phyloP scores from a whole-genome alignment of 2,329 filamentous ascomycete genomes.

The Blastomyces gilchristii region DNA sequence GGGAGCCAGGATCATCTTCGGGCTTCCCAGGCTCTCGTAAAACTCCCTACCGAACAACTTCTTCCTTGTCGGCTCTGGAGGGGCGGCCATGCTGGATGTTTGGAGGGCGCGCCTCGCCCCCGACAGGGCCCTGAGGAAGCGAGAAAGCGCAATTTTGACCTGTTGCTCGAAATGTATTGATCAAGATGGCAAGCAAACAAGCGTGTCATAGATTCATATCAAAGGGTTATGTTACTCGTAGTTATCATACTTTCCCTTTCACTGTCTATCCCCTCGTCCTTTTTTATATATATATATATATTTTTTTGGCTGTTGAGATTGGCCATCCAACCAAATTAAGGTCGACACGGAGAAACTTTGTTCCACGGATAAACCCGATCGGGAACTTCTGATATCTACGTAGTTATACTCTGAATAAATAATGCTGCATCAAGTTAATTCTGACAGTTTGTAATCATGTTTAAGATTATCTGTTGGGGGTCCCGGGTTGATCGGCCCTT shows the following conservation, averaged over 20 bases:
- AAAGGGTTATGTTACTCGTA: background rate
- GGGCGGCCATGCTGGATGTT: background rate
- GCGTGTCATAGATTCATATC: background rate
- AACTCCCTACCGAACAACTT: conserved; percentile 81
- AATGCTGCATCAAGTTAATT: too few species aligned
- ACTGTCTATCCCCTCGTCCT: background rate
- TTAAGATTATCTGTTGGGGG: too few species aligned
- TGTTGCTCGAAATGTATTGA: background rate
- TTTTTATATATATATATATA: background rate
- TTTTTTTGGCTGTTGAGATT: background rate
- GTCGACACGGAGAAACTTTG: background rate
- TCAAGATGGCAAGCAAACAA: background rate
- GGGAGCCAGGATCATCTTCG: conserved; percentile 80
- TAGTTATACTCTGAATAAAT: too few species aligned
- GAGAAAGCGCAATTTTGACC: background rate
- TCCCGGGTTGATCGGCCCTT: too few species aligned
- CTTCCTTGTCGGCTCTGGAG: conserved; percentile 11
- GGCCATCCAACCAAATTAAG: too few species aligned
- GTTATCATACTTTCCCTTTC: background rate
- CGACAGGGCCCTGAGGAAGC: background rate
- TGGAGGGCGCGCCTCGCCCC: background rate
- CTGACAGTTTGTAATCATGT: too few species aligned
- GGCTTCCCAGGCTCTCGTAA: conserved; percentile 88
- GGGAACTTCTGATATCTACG: too few species aligned
- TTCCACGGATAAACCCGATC: background rate